A percentile compares a stretch with the other conserved stretches of the same genome.
Evolutionary conservation across 352 stramenopile species (phyloP).

Genomic region (Globisporangium splendens): DNA sequence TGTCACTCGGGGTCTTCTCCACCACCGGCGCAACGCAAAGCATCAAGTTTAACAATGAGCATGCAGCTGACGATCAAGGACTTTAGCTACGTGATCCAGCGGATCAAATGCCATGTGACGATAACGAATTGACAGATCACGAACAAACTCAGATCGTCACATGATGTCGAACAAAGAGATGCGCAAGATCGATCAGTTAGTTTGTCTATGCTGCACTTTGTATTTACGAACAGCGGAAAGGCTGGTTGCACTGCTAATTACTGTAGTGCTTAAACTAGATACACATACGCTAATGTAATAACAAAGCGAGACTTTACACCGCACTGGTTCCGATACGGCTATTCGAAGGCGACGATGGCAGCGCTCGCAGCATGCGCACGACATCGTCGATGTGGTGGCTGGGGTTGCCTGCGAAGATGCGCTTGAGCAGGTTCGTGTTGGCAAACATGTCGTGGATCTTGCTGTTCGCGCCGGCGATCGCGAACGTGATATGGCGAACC

Average conservation of each 20-base stretch:
- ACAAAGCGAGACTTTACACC: constrained; percentile 2
- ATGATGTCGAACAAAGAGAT: too few relatives aligned
- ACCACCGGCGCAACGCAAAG: not conserved
- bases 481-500: constrained; percentile 30
- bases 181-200: too few relatives aligned
- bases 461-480: constrained; percentile 40
- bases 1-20: not conserved
- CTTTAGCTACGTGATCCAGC: too few relatives aligned
- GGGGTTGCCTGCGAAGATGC: constrained; percentile 19
- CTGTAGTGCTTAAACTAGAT: not conserved
- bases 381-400: constrained; percentile 22
- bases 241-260: not conserved
- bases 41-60: too few relatives aligned
- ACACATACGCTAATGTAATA: not conserved
- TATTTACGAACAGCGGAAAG: too few relatives aligned
- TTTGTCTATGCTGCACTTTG: too few relatives aligned
- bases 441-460: constrained; percentile 34
- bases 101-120: too few relatives aligned
- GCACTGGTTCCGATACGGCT: not conserved
- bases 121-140: too few relatives aligned
- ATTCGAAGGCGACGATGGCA: constrained; percentile 3
- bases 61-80: too few relatives aligned
- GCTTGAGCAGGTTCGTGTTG: constrained; percentile 39
- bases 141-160: too few relatives aligned
- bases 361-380: constrained; percentile 19